A percentile compares a stretch with the other conserved stretches of the same genome.
Conservation (phyloP, 2,329 filamentous ascomycete species). For the Cladosporium phlei region DNA sequence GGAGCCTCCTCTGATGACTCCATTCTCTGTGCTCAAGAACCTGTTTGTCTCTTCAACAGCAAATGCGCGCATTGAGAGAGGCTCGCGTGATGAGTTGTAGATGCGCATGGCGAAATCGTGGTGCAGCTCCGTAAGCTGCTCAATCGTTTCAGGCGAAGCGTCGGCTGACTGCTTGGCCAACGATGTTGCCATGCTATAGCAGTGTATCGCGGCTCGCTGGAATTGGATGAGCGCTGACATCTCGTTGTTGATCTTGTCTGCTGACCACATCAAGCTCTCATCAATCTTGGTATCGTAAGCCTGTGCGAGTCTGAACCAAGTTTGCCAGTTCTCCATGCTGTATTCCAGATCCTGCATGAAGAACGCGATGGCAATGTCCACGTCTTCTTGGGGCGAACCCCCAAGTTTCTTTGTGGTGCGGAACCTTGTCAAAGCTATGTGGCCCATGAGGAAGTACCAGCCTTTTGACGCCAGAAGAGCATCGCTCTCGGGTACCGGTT, state of each 20-base stretch:
- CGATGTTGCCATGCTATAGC: conserved; percentile 64
- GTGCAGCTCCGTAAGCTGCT: conserved; percentile 61
- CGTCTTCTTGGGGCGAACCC: conserved; percentile 74
- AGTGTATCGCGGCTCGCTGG: conserved; percentile 78
- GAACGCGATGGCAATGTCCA: conserved; percentile 75
- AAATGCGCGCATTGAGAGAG: conserved; percentile 65
- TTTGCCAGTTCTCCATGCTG: conserved; percentile 77
- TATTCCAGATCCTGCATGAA: conserved; percentile 79
- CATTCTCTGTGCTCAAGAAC: conserved; percentile 50
- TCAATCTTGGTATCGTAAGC: conserved; percentile 85
- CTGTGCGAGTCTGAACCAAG: conserved; percentile 83
- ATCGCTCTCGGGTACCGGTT: conserved; percentile 59
- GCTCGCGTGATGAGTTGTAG: conserved; percentile 64
- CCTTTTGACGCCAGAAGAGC: conserved; percentile 68
- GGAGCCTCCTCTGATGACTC: conserved; percentile 53
- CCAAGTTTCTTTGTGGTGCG: conserved; percentile 66
- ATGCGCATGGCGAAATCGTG: conserved; percentile 64
- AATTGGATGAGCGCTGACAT: conserved; percentile 67
- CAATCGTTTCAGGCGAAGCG: conserved; percentile 48
- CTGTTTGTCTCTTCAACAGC: conserved; percentile 57
- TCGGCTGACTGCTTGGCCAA: conserved; percentile 56
- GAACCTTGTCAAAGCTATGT: conserved; percentile 85
- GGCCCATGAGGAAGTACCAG: conserved; percentile 89
- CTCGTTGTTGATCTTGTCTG: conserved; percentile 85
- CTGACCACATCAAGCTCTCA: conserved; percentile 80